Evolutionary conservation across 345 rosid species (phyloP).

Genomic region (Anacardium occidentale): DNA sequence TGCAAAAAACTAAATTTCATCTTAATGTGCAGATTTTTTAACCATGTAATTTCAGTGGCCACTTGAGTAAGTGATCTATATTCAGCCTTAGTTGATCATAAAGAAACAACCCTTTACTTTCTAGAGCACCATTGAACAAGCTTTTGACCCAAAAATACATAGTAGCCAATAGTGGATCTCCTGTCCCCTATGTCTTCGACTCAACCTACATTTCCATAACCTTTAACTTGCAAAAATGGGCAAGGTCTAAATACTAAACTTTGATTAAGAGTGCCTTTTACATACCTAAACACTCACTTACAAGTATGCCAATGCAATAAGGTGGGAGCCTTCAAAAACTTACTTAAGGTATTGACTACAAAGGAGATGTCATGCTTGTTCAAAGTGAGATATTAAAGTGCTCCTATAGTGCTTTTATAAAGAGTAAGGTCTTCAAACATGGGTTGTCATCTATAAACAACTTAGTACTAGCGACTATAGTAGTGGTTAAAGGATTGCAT

Average conservation of each 20-base stretch:
- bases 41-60: background rate
- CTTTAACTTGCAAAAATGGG: background rate
- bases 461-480: background rate
- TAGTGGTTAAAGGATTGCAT: background rate
- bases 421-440: background rate
- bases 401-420: background rate
- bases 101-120: background rate
- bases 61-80: background rate
- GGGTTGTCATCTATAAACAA: too few species aligned
- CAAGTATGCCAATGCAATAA: background rate
- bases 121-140: background rate
- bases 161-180: background rate
- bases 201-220: background rate
- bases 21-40: background rate
- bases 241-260: background rate
- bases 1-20: too few species aligned
- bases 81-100: background rate
- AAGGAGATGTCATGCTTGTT: background rate
- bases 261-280: fast-evolving
- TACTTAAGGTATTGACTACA: background rate
- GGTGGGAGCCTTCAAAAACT: background rate
- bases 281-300: background rate
- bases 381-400: background rate
- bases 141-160: background rate
- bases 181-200: background rate